phyloP scores from a whole-genome alignment of 179 eudicot genomes.

The Carnegiea gigantea region DNA sequence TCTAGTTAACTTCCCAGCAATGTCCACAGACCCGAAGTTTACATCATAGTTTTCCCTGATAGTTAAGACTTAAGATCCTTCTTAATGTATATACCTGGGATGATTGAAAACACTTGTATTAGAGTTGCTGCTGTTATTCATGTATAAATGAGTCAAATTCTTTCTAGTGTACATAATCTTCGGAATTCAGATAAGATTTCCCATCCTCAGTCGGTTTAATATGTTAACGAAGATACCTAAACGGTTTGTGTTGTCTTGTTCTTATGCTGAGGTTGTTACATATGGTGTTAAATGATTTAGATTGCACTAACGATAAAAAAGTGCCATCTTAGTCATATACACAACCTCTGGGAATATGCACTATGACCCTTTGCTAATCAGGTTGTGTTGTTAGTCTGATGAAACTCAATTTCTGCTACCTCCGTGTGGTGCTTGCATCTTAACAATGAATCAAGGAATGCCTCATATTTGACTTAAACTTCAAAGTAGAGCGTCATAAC shows the following conservation, averaged over 20 bases:
- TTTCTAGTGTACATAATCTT: background rate
- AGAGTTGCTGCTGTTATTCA: background rate
- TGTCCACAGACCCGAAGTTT: conserved; percentile 30
- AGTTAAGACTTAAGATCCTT: background rate
- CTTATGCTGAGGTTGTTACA: background rate
- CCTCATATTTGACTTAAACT: no score
- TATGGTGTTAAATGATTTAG: background rate
- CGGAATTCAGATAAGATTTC: background rate
- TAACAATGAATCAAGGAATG: background rate
- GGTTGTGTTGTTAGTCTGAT: background rate
- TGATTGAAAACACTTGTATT: background rate
- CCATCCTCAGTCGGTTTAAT: background rate
- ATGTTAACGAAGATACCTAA: background rate
- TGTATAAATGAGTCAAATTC: conserved; percentile 6
- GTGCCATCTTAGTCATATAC: background rate
- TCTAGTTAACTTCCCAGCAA: conserved; percentile 40
- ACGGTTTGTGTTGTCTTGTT: background rate
- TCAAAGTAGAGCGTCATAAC: no score
- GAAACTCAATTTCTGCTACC: no score
- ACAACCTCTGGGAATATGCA: background rate
- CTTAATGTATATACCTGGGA: background rate
- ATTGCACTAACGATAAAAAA: no score
- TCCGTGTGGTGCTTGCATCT: background rate
- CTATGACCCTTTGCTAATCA: background rate
- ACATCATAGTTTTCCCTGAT: conserved; percentile 14